Conservation (phyloP, 1,284 basidiomycete species). For the Leccinum ponderosum region DNA sequence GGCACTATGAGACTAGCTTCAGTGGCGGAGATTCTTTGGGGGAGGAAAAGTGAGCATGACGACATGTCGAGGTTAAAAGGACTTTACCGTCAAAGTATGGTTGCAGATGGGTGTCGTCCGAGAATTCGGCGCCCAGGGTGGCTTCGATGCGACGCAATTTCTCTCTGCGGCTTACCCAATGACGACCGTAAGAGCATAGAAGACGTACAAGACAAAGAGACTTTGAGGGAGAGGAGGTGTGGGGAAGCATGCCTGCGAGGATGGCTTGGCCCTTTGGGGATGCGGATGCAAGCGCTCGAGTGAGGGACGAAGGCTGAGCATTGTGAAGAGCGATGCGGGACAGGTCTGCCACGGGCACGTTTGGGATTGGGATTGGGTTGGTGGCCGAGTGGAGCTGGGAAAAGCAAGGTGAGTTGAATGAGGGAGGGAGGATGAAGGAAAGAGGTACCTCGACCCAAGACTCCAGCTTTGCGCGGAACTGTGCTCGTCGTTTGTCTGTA, state of each 20-base stretch:
- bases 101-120: constrained; percentile 44
- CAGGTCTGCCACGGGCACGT: constrained; percentile 63
- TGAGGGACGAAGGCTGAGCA: constrained; percentile 64
- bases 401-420: constrained; percentile 12
- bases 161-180: constrained; percentile 62
- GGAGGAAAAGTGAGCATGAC: constrained; percentile 15
- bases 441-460: constrained; percentile 60
- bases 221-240: constrained; percentile 45
- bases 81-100: constrained; percentile 62
- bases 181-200: constrained; percentile 82
- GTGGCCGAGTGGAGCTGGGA: constrained; percentile 51
- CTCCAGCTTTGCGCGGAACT: constrained; percentile 59
- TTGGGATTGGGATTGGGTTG: constrained; percentile 42
- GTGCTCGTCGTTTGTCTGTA: constrained; percentile 56
- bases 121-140: constrained; percentile 61
- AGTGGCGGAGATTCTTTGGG: constrained; percentile 15
- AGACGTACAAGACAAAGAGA: constrained; percentile 67
- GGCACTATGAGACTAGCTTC: constrained; percentile 16
- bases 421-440: neutral
- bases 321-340: constrained; percentile 50
- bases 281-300: constrained; percentile 64
- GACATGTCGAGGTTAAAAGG: constrained; percentile 22
- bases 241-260: constrained; percentile 44
- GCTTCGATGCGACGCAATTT: constrained; percentile 47
- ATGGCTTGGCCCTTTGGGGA: constrained; percentile 60